Evolutionary conservation across 1,139 yeast species (phyloP).

Genomic region (Zhuliangozyma parablackwelliae): DNA sequence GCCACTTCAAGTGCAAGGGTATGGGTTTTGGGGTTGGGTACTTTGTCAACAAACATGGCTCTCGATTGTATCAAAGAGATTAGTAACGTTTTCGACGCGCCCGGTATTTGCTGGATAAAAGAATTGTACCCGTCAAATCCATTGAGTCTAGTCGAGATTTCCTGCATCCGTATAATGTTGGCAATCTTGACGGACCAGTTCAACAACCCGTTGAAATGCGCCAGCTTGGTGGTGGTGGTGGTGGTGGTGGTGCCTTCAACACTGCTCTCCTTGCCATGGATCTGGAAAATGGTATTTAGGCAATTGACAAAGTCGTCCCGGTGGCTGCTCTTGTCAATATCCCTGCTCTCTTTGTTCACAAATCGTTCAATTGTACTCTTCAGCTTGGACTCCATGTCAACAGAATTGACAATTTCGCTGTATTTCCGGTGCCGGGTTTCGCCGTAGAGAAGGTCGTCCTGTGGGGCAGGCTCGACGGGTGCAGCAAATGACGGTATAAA

Average conservation of each 20-base stretch:
- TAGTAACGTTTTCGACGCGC: constrained; percentile 31
- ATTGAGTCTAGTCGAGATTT: constrained; percentile 47
- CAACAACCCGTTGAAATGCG: constrained; percentile 16
- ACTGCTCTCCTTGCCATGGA: no score
- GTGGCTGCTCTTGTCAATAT: no score
- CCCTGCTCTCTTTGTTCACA: no score
- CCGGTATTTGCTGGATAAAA: constrained; percentile 31
- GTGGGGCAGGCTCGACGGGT: constrained; percentile 16
- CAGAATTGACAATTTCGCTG: constrained; percentile 14
- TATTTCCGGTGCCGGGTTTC: constrained; percentile 15
- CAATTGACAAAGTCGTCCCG: no score
- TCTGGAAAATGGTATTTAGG: no score
- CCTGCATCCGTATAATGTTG: constrained; percentile 54
- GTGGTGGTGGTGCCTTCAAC: no score
- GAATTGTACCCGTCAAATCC: constrained; percentile 29
- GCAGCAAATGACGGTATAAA: constrained; percentile 41
- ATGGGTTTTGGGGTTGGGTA: background rate
- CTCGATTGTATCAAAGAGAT: constrained; percentile 33
- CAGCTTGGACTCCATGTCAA: background rate
- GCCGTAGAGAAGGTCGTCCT: constrained; percentile 9
- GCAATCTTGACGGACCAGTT: constrained; percentile 37
- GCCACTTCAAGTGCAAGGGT: background rate
- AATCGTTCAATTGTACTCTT: no score
- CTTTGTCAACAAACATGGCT: constrained; percentile 16
- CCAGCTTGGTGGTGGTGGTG: no score